Base-by-base conservation (phyloP, 495 filamentous ascomycete species). In the Sporormia fimetaria region DNA sequence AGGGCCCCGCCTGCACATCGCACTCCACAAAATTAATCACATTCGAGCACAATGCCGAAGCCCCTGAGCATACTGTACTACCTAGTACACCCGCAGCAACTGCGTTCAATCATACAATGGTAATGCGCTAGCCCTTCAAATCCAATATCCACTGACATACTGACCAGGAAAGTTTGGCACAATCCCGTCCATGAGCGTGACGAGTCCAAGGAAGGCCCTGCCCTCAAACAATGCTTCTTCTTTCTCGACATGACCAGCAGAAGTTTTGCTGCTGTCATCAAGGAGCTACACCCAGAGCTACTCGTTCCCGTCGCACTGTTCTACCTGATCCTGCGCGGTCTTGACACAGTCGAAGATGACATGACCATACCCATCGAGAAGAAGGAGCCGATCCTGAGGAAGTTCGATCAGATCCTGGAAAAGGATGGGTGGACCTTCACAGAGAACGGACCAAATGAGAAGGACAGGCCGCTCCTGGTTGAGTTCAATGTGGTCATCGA, bases 331-430 rank as follows among this genome's bases (percentile, higher is more conserved):
- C 70, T 98, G 10, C 79, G 90, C 35, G 92, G 81, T 6, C 71
- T 98, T 32, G 90, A 98, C 59, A 98, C 90, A 14, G 84, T 98
- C 42, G 90, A 98, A 63, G 90, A 98, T 70, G 90, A 98, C 62
- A 96, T 94, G 75, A 94, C 90, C 3, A 78, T 98, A 37, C 68
- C 78, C 1, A 62, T 86, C 7, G 67, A 68, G 40, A 74, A 70
- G 46, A 98, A 98, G 67, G 87, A 90, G 60, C 85, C 86, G 3
- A 62, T 95, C 28, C 67, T 98, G 22, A 72, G 90, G 22, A 67
- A 80, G 26, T 98, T 98, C 62, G 66, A 86, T 54, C 64, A 79
- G 40, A 65, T 76, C 51, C 64, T 93, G 34, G 81, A 83, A 41
- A 65, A 80, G 48, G 80, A 93, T 50, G 86, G 86, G 18, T 98